Evolutionary conservation across 2,329 filamentous ascomycete genomes (phyloP).

Genomic region (Cercospora sojina): DNA sequence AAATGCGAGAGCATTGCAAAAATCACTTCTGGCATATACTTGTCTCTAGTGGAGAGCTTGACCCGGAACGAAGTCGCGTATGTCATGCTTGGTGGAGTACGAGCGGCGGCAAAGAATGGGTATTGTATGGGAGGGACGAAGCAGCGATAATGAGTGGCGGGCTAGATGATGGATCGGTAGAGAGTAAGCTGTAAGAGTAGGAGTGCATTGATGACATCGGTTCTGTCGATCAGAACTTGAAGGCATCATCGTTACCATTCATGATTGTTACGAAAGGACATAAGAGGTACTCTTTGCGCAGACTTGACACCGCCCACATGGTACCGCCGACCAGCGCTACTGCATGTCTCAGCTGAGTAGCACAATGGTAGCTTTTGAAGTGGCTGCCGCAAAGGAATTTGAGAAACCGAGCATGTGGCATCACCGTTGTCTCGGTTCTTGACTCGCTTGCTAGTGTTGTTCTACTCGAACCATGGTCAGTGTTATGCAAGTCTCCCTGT

Average conservation of each 20-base stretch:
- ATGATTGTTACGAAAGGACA: background rate
- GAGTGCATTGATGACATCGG: background rate
- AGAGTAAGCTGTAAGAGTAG: constrained; percentile 22
- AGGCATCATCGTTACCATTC: background rate
- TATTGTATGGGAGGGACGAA: constrained; percentile 49
- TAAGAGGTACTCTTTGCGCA: background rate
- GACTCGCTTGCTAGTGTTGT: background rate
- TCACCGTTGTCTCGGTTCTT: constrained; percentile 7
- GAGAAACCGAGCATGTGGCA: background rate
- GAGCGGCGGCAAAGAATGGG: constrained; percentile 58
- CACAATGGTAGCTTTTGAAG: constrained; percentile 5
- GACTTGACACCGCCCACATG: background rate
- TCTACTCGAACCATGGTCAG: constrained; percentile 5
- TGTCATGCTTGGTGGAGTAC: constrained; percentile 86
- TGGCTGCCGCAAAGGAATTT: background rate
- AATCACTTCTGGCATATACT: constrained; percentile 77
- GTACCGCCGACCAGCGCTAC: constrained; percentile 10
- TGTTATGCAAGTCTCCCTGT: background rate
- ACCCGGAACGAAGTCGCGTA: constrained; percentile 75
- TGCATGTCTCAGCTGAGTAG: constrained; percentile 5
- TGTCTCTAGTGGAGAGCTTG: constrained; percentile 74
- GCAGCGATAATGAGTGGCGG: constrained; percentile 56
- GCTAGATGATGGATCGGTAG: constrained; percentile 7
- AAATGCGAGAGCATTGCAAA: constrained; percentile 64
- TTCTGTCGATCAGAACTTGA: background rate